Percentiles rank a stretch among this genome's conserved stretches.
Evolutionary conservation across 805 yeast genomes (phyloP).

Genomic region (Wickerhamomyces silvicola): DNA sequence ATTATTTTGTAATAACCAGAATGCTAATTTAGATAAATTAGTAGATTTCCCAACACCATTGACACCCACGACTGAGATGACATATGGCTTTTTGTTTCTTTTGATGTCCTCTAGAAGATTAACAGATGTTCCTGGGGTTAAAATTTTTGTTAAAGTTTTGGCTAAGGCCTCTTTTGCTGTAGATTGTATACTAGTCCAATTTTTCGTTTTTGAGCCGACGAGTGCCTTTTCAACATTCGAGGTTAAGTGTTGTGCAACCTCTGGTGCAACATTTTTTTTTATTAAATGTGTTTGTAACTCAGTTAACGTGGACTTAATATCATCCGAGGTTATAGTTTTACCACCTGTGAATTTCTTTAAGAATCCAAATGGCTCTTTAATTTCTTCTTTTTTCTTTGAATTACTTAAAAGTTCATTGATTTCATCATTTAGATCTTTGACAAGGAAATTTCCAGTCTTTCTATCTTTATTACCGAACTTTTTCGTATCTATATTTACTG

Average conservation of each 20-base stretch:
- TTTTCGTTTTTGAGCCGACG: constrained; percentile 64
- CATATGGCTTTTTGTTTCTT: constrained; percentile 55
- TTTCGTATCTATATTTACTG: constrained; percentile 24
- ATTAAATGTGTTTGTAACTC: constrained; percentile 72
- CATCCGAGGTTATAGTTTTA: constrained; percentile 54
- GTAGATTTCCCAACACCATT: constrained; percentile 98
- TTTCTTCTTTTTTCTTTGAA: constrained; percentile 19
- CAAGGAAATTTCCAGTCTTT: constrained; percentile 55
- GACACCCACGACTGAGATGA: constrained; percentile 96
- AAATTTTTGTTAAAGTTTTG: constrained; percentile 60
- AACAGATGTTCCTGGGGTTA: constrained; percentile 89
- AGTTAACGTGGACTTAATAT: constrained; percentile 57
- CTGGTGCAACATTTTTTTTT: constrained; percentile 85
- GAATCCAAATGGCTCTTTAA: constrained; percentile 47
- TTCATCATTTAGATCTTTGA: constrained; percentile 54
- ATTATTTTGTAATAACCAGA: constrained; percentile 90
- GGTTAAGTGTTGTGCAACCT: constrained; percentile 70
- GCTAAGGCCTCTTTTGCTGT: constrained; percentile 64
- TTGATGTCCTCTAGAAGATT: constrained; percentile 75
- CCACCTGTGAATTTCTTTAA: constrained; percentile 62
- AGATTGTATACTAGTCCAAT: constrained; percentile 65
- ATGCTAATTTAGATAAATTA: constrained; percentile 87
- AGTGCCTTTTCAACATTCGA: constrained; percentile 64
- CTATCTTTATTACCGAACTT: constrained; percentile 33
- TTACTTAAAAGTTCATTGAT: constrained; percentile 34